A percentile compares a stretch with the other conserved stretches of the same genome.
phyloP scores from a whole-genome alignment of 2,329 filamentous ascomycete genomes.

The Ploettnerulaceae sp. region DNA sequence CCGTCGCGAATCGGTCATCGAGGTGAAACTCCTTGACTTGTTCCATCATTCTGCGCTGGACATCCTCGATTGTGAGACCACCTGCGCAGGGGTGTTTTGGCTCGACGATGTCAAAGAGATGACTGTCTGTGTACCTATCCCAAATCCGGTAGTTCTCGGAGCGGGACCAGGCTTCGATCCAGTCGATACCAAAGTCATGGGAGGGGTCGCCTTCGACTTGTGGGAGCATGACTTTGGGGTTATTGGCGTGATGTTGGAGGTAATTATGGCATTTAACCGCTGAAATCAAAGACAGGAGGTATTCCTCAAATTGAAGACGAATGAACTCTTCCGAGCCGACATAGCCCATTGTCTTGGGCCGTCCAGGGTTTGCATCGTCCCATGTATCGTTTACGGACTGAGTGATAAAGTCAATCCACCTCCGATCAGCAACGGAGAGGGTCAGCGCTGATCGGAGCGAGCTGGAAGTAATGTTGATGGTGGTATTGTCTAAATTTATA shows the following conservation, averaged over 20 bases:
- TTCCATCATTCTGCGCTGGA: slow-evolving; percentile 82
- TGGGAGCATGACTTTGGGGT: slow-evolving; percentile 57
- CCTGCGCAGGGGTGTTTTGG: slow-evolving; percentile 91
- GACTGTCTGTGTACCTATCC: slow-evolving; percentile 71
- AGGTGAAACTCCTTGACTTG: slow-evolving; percentile 92
- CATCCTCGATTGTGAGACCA: slow-evolving; percentile 87
- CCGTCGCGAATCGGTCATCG: slow-evolving; percentile 81
- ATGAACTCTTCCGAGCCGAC: slow-evolving; percentile 97
- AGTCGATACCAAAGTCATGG: slow-evolving; percentile 76
- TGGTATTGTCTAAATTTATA: slow-evolving; percentile 89
- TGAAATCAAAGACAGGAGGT: slow-evolving; percentile 82
- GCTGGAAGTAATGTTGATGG: slow-evolving; percentile 75
- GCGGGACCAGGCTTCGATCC: slow-evolving; percentile 78
- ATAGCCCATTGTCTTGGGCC: slow-evolving; percentile 93
- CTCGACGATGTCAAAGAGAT: slow-evolving; percentile 91
- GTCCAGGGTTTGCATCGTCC: slow-evolving; percentile 84
- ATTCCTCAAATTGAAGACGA: slow-evolving; percentile 93
- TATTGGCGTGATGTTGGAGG: slow-evolving; percentile 46
- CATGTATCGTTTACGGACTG: slow-evolving; percentile 94
- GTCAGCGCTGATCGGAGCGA: slow-evolving; percentile 70
- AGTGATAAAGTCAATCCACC: slow-evolving; percentile 95
- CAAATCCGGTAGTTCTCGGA: slow-evolving; percentile 93
- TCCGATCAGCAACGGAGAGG: slow-evolving; percentile 79
- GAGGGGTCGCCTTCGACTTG: slow-evolving; percentile 79
- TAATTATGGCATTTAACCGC: slow-evolving; percentile 85